phyloP scores from a whole-genome alignment of 805 yeast species.

The Metschnikowia hibisci region DNA sequence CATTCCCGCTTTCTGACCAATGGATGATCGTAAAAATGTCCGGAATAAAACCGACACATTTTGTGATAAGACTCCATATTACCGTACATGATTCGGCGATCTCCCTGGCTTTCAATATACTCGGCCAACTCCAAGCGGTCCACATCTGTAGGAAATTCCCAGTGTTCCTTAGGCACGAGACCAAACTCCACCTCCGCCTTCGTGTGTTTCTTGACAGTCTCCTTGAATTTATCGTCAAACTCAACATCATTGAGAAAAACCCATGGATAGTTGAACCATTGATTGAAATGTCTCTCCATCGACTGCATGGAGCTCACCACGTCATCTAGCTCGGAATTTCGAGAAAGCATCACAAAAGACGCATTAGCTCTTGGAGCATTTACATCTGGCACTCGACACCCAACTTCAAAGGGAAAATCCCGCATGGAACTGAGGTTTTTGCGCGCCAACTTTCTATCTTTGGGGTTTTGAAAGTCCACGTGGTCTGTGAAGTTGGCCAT shows the following conservation, averaged over 20 bases:
- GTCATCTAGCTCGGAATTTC: constrained; percentile 77
- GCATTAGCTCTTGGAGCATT: constrained; percentile 63
- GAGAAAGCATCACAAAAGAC: constrained; percentile 75
- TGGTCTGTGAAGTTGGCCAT: constrained; percentile 3
- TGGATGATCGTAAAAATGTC: constrained; percentile 76
- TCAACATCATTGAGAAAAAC: constrained; percentile 80
- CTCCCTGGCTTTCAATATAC: constrained; percentile 70
- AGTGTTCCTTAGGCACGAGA: constrained; percentile 47
- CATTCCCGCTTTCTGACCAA: constrained; percentile 69
- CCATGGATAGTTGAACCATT: constrained; percentile 93
- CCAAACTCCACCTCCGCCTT: constrained; percentile 72
- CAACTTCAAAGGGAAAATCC: constrained; percentile 48
- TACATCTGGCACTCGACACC: constrained; percentile 49
- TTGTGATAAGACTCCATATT: constrained; percentile 78
- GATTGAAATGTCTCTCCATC: constrained; percentile 84
- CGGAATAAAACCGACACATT: constrained; percentile 75
- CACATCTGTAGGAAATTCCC: constrained; percentile 58
- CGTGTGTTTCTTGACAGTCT: constrained; percentile 48
- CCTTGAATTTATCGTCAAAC: constrained; percentile 62
- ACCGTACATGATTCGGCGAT: constrained; percentile 80
- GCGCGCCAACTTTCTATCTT: constrained; percentile 12
- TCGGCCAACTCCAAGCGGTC: constrained; percentile 48
- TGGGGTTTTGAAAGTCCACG: constrained; percentile 11
- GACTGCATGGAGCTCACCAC: constrained; percentile 69
- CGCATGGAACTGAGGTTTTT: constrained; percentile 15